phyloP scores from a whole-genome alignment of 495 filamentous ascomycete genomes.

The Hyaloscypha variabilis region DNA sequence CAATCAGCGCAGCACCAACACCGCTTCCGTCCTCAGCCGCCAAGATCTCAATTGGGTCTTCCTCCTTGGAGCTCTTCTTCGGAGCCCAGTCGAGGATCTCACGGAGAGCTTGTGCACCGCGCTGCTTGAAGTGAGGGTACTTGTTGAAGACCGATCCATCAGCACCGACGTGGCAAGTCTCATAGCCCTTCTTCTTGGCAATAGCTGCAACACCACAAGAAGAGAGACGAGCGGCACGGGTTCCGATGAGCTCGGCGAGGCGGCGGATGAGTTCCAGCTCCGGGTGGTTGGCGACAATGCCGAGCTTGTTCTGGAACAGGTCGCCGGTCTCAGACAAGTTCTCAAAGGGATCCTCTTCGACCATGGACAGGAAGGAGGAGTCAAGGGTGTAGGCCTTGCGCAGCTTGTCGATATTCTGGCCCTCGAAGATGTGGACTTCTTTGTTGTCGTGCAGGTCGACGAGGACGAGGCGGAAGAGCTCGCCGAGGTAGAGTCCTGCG shows the following conservation, averaged over 20 bases:
- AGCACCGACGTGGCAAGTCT: slow-evolving; percentile 89
- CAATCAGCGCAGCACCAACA: slow-evolving; percentile 95
- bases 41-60: slow-evolving; percentile 83
- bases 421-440: slow-evolving; percentile 76
- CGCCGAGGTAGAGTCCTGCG: slow-evolving; percentile 91
- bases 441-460: slow-evolving; percentile 81
- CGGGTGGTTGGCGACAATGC: slow-evolving; percentile 64
- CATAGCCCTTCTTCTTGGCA: slow-evolving; percentile 89
- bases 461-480: slow-evolving; percentile 90
- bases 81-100: slow-evolving; percentile 93
- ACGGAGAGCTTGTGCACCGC: slow-evolving; percentile 83
- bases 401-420: slow-evolving; percentile 78
- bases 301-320: slow-evolving; percentile 72
- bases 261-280: slow-evolving; percentile 88
- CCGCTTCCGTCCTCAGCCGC: slow-evolving; percentile 93
- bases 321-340: slow-evolving; percentile 86
- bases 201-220: slow-evolving; percentile 95
- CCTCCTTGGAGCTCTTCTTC: slow-evolving; percentile 58
- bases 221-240: slow-evolving; percentile 88
- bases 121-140: slow-evolving; percentile 94
- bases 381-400: slow-evolving; percentile 85
- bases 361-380: slow-evolving; percentile 91
- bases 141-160: slow-evolving; percentile 98
- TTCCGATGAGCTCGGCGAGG: slow-evolving; percentile 90
- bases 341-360: slow-evolving; percentile 95